Evolutionary conservation across 768 basidiomycete genomes (phyloP).

Genomic region (Ramaria sp.): DNA sequence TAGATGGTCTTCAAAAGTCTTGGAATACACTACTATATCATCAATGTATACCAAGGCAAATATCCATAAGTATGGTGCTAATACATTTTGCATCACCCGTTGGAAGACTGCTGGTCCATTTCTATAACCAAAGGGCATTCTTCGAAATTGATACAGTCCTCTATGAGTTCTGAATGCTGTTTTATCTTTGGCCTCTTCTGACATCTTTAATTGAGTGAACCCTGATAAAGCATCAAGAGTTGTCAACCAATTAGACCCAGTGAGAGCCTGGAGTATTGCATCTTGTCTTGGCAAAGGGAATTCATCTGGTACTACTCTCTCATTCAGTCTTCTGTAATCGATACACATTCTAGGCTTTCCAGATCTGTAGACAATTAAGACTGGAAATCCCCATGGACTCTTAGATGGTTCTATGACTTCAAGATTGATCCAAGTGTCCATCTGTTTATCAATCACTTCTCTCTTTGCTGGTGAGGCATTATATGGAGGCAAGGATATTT

Average conservation of each 20-base stretch:
- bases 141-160: too few species aligned
- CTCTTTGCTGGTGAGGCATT: slow-evolving; percentile 15
- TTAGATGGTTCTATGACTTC: slow-evolving; percentile 29
- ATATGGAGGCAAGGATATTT: slow-evolving; percentile 17
- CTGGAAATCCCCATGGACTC: slow-evolving; percentile 27
- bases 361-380: slow-evolving; percentile 26
- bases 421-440: slow-evolving; percentile 22
- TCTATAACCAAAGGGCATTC: slow-evolving; percentile 24
- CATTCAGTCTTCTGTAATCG: slow-evolving; percentile 23
- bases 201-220: slow-evolving; percentile 34
- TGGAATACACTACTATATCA: slow-evolving; percentile 26
- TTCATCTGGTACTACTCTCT: slow-evolving; percentile 17
- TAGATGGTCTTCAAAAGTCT: not conserved
- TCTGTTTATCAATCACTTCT: slow-evolving; percentile 20
- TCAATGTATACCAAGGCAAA: slow-evolving; percentile 33
- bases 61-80: slow-evolving; percentile 27
- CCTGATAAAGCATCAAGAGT: slow-evolving; percentile 27
- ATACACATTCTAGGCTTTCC: slow-evolving; percentile 26
- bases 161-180: too few species aligned
- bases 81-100: slow-evolving; percentile 26
- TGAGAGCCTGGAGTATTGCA: slow-evolving; percentile 20
- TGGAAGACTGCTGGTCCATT: slow-evolving; percentile 30
- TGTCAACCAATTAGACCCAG: slow-evolving; percentile 22
- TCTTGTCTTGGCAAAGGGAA: slow-evolving; percentile 20
- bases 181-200: too few species aligned